Evolutionary conservation across 108 stramenopile genomes (phyloP).

Genomic region (Schizochytrium sp.): DNA sequence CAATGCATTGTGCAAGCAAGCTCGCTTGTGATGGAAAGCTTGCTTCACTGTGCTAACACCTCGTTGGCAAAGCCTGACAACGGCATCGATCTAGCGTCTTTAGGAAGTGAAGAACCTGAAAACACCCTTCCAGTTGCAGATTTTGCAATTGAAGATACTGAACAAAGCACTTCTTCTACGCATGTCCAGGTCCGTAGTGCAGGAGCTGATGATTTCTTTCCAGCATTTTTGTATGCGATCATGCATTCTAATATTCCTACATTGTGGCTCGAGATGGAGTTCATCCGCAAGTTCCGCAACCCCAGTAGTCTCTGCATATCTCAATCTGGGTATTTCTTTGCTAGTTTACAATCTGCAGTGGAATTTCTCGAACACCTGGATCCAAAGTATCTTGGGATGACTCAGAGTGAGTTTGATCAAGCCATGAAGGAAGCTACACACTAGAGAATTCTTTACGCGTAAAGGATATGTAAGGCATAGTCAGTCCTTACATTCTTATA

Average conservation of each 20-base stretch:
- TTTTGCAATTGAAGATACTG: too few relatives aligned
- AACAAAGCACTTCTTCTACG: too few relatives aligned
- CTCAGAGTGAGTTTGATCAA: not conserved
- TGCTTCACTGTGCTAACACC: too few relatives aligned
- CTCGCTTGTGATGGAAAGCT: too few relatives aligned
- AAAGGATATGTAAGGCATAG: too few relatives aligned
- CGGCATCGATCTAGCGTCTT: too few relatives aligned
- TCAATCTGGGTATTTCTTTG: conserved; percentile 19
- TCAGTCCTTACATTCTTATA: too few relatives aligned
- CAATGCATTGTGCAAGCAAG: too few relatives aligned
- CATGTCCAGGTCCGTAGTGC: not conserved
- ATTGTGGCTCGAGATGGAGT: not conserved
- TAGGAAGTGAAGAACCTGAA: too few relatives aligned
- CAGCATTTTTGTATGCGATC: conserved; percentile 14
- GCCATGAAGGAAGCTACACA: too few relatives aligned
- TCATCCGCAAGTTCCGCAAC: not conserved
- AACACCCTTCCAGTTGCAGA: too few relatives aligned
- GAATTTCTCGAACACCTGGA: not conserved
- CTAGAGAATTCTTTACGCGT: not conserved
- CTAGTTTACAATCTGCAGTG: not conserved
- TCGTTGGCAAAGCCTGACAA: too few relatives aligned
- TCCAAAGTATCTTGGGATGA: not conserved
- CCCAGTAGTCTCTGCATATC: not conserved
- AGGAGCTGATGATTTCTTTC: conserved; percentile 1
- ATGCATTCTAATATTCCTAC: not conserved